Evolutionary conservation across 331 rosid species (phyloP).

Genomic region (Acacia concinna): DNA sequence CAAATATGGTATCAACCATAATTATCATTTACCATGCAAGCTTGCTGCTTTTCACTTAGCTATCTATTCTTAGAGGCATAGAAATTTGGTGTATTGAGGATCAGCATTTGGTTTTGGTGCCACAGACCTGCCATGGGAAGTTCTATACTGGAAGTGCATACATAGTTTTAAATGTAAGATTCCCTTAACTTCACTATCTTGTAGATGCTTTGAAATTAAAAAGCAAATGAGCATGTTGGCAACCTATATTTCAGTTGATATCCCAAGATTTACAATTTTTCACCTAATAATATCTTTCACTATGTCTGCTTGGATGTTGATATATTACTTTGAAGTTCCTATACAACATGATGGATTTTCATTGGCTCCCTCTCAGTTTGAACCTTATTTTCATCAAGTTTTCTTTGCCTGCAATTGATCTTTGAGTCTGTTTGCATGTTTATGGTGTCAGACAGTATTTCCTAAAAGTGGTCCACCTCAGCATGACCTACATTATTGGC

Average conservation of each 20-base stretch:
- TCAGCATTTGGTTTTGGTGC: constrained; percentile 57
- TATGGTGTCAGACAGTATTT: constrained; percentile 62
- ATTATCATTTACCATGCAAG: constrained; percentile 30
- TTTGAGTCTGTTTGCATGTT: constrained; percentile 33
- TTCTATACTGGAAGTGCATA: constrained; percentile 86
- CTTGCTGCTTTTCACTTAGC: constrained; percentile 50
- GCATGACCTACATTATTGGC: constrained; percentile 89
- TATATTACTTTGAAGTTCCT: constrained; percentile 11
- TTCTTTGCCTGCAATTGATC: constrained; percentile 25
- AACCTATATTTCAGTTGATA: constrained; percentile 3
- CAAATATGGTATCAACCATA: neutral
- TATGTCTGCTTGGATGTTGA: constrained; percentile 12
- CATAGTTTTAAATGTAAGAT: constrained; percentile 79
- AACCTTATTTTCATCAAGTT: constrained; percentile 10
- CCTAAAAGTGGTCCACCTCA: constrained; percentile 66
- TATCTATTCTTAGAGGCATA: constrained; percentile 59
- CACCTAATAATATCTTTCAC: constrained; percentile 10
- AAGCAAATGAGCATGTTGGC: neutral
- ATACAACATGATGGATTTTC: constrained; percentile 25
- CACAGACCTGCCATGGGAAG: constrained; percentile 66
- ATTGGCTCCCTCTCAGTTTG: constrained; percentile 16
- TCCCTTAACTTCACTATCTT: constrained; percentile 31
- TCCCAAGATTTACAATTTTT: constrained; percentile 10
- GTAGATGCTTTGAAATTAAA: constrained; percentile 23
- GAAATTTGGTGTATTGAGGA: constrained; percentile 93